Percentiles rank a stretch among this genome's conserved stretches.
Conservation (phyloP, 2,329 filamentous ascomycete species). For the Pseudocercospora fuligena region DNA sequence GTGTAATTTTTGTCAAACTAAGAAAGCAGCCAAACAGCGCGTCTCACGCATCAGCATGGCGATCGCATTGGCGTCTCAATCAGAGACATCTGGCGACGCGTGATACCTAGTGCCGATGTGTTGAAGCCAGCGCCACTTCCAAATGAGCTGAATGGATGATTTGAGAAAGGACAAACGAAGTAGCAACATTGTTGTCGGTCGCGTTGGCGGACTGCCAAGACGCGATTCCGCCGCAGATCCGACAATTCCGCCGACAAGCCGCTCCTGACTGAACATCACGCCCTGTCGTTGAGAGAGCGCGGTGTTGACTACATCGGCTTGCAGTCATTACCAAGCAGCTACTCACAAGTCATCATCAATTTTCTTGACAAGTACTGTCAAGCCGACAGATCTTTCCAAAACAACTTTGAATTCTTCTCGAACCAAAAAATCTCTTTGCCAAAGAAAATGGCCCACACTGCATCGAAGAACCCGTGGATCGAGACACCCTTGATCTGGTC, state of each 20-base stretch:
- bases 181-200: background rate
- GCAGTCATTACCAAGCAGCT: background rate
- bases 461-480: conserved; percentile 61
- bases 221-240: background rate
- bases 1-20: too few relatives aligned
- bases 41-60: too few relatives aligned
- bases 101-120: background rate
- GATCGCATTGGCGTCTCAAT: too few relatives aligned
- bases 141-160: background rate
- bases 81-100: too few relatives aligned
- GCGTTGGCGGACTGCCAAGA: background rate
- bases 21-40: too few relatives aligned
- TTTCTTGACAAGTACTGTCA: too few relatives aligned
- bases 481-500: conserved; percentile 74
- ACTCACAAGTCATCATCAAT: background rate
- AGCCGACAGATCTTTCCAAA: background rate
- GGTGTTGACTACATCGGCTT: background rate
- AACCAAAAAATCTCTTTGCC: background rate
- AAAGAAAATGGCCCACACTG: background rate
- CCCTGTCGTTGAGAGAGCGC: too few relatives aligned
- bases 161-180: background rate
- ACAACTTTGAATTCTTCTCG: background rate
- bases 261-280: too few relatives aligned
- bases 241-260: background rate
- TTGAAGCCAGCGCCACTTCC: background rate